These are phyloP conservation scores for Seminavis robusta DNA, from an alignment of 108 stramenopile species.

Conservation along the genomic window DNA sequence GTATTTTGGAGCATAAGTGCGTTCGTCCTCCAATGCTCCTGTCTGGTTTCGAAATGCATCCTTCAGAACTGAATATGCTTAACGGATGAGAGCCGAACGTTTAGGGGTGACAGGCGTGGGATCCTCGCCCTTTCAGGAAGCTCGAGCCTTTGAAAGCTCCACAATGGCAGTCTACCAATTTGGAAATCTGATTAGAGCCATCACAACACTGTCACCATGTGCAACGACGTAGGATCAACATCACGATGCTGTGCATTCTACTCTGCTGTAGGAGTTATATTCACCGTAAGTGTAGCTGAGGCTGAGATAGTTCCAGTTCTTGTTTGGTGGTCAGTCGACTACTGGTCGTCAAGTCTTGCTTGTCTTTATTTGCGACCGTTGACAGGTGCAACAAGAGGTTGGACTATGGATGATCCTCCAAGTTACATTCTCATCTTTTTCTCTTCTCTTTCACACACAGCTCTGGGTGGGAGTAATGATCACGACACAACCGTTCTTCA, in stretches of 20 bases:
- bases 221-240: slow-evolving; percentile 69
- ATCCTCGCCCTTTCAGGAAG: no score
- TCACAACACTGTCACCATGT: no score
- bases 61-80: no score
- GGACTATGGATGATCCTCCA: neutral
- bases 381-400: neutral
- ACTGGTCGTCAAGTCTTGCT: neutral
- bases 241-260: slow-evolving; percentile 82
- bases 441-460: slow-evolving; percentile 11
- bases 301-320: neutral
- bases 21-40: no score
- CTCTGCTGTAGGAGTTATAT: slow-evolving; percentile 75
- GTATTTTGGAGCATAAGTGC: no score
- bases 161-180: no score
- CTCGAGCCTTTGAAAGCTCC: no score
- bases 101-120: no score
- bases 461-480: slow-evolving; percentile 67
- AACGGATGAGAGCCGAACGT: no score
- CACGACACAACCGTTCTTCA: slow-evolving; percentile 70
- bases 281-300: slow-evolving; percentile 61
- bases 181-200: no score
- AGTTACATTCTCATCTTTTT: slow-evolving; percentile 7
- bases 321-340: neutral
- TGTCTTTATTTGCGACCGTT: neutral
- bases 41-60: no score